phyloP scores from a whole-genome alignment of 129 eudicot genomes.

The Gnaphalium uliginosum region DNA sequence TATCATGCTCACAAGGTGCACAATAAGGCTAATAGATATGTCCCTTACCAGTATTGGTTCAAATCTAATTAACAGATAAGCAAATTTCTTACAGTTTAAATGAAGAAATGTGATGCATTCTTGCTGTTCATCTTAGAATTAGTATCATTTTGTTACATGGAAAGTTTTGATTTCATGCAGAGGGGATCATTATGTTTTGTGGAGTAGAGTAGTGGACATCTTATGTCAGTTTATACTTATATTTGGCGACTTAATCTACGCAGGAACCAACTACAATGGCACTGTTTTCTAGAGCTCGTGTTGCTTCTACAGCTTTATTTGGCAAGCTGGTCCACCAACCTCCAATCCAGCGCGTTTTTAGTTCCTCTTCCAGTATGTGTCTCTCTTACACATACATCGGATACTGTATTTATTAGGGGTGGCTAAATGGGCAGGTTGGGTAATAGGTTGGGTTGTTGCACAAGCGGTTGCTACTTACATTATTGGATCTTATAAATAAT shows the following conservation, averaged over 20 bases:
- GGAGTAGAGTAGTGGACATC: background rate
- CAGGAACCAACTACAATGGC: slow-evolving; percentile 28
- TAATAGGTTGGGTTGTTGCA: background rate
- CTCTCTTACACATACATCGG: background rate
- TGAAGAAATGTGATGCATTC: background rate
- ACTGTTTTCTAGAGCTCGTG: slow-evolving; percentile 28
- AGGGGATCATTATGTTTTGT: background rate
- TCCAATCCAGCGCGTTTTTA: slow-evolving; percentile 31
- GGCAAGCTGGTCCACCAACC: slow-evolving; percentile 25
- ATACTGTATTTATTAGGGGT: slow-evolving; percentile 10
- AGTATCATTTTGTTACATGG: background rate
- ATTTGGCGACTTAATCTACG: background rate
- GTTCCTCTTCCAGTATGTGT: slow-evolving; percentile 34
- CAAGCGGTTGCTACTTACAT: background rate
- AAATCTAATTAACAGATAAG: no score
- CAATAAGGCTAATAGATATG: no score
- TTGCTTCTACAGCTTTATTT: slow-evolving; percentile 29
- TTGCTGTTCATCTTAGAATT: background rate
- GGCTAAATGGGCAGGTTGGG: background rate
- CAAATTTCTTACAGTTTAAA: no score
- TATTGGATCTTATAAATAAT: background rate
- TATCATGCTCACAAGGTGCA: no score
- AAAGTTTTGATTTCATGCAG: background rate
- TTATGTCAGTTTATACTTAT: slow-evolving; percentile 7
- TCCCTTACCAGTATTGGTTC: no score